Percentiles rank a stretch among this genome's conserved stretches.
phyloP scores from a whole-genome alignment of 306 rosid species.

The Glycine latifolia region DNA sequence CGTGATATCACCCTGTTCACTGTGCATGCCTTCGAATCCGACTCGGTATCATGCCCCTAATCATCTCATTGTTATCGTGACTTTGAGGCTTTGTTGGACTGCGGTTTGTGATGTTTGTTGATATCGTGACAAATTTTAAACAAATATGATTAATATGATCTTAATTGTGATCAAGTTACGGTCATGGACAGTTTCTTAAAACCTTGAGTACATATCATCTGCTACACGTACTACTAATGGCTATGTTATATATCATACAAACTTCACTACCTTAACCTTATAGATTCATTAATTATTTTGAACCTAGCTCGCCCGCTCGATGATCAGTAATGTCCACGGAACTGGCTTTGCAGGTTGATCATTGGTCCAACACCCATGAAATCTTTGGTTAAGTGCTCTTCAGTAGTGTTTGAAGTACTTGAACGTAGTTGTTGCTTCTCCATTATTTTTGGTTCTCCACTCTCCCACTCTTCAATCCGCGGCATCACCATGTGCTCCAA shows the following conservation, averaged over 20 bases:
- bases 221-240: not conserved
- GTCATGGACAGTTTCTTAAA: too few species aligned
- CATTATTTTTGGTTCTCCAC: not conserved
- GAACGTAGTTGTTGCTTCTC: not conserved
- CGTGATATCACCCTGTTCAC: constrained; percentile 17
- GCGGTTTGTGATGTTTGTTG: too few species aligned
- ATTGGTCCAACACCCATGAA: constrained; percentile 70
- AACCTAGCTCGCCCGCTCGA: not conserved
- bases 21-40: constrained; percentile 43
- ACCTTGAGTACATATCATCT: too few species aligned
- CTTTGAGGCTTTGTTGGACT: too few species aligned
- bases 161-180: too few species aligned
- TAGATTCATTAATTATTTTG: not conserved
- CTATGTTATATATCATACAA: not conserved
- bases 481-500: constrained; percentile 18
- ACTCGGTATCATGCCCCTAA: not conserved
- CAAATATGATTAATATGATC: too few species aligned
- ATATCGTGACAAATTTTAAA: too few species aligned
- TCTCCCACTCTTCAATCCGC: constrained; percentile 14
- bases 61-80: not conserved
- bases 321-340: constrained; percentile 50
- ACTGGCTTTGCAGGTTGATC: constrained; percentile 55
- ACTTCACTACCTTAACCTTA: constrained; percentile 3
- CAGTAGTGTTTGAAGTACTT: not conserved
- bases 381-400: constrained; percentile 71